These are phyloP conservation scores for Phytopythium helicoides DNA, from an alignment of 352 stramenopile genomes.

Conservation along the genomic window DNA sequence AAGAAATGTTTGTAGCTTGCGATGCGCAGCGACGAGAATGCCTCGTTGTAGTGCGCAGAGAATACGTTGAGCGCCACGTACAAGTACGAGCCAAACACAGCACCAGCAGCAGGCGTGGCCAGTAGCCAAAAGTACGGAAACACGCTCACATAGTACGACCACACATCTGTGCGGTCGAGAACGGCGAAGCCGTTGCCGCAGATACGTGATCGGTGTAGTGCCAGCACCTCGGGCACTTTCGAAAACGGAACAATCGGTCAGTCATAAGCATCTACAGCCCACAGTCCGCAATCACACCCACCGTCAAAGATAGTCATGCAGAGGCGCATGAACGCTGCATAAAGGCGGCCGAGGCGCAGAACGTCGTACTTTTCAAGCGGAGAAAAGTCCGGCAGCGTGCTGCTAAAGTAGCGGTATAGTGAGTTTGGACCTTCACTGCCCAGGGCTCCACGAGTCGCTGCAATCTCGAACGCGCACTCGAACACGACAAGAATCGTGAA, in stretches of 20 bases:
- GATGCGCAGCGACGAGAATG: conserved; percentile 85
- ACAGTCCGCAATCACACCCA: conserved; percentile 16
- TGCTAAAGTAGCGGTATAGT: conserved; percentile 76
- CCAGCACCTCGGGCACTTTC: conserved; percentile 75
- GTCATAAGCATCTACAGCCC: neutral
- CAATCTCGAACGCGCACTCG: conserved; percentile 77
- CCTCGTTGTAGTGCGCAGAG: conserved; percentile 88
- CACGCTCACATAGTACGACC: conserved; percentile 82
- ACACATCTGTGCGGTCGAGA: conserved; percentile 71
- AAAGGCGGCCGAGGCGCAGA: conserved; percentile 54
- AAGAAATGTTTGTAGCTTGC: conserved; percentile 91
- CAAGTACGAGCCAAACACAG: conserved; percentile 83
- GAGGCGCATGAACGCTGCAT: conserved; percentile 64
- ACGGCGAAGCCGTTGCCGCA: conserved; percentile 55
- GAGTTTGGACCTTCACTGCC: conserved; percentile 67
- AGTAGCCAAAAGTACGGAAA: conserved; percentile 89
- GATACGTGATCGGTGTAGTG: conserved; percentile 83
- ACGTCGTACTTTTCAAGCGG: conserved; percentile 65
- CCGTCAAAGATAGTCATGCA: conserved; percentile 87
- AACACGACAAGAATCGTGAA: conserved; percentile 77
- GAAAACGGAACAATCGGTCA: conserved; percentile 9
- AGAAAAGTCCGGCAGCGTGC: conserved; percentile 70
- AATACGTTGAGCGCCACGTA: conserved; percentile 87
- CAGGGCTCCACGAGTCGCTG: conserved; percentile 56
- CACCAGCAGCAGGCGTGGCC: conserved; percentile 69